Evolutionary conservation across 108 stramenopile species (phyloP).

Genomic region (Cyclostephanos tholiformis): DNA sequence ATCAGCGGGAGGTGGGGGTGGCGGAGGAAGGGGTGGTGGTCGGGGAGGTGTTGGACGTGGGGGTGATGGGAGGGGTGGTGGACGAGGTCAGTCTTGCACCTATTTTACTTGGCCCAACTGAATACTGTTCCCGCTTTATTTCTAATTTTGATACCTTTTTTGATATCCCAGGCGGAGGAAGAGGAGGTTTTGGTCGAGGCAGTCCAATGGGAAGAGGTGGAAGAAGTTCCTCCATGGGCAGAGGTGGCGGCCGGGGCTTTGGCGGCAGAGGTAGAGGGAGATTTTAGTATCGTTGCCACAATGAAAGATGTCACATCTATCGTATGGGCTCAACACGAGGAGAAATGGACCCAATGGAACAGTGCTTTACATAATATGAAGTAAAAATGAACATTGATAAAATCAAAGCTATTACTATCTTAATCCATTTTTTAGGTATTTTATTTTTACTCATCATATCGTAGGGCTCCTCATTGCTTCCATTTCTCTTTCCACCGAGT

Average conservation of each 20-base stretch:
- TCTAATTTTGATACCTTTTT: background rate
- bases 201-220: conserved; percentile 23
- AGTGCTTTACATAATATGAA: too few species aligned
- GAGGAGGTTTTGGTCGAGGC: conserved; percentile 33
- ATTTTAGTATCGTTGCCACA: conserved; percentile 15
- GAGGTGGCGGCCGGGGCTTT: conserved; percentile 49
- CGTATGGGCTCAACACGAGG: too few species aligned
- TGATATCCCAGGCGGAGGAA: conserved; percentile 36
- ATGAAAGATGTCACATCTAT: background rate
- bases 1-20: conserved; percentile 53
- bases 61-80: conserved; percentile 58
- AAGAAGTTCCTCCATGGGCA: conserved; percentile 34
- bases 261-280: conserved; percentile 37
- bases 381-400: too few species aligned
- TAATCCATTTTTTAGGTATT: too few species aligned
- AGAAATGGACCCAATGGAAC: too few species aligned
- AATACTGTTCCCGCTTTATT: background rate
- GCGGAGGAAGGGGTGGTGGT: conserved; percentile 70
- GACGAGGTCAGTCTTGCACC: conserved; percentile 26
- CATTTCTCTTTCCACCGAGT: too few species aligned
- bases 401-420: too few species aligned
- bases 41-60: conserved; percentile 63
- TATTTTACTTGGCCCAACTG: background rate
- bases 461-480: too few species aligned
- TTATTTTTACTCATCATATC: too few species aligned